Base-by-base conservation (phyloP, 2,329 filamentous ascomycete genomes). In the Hypoxylon sp. region DNA sequence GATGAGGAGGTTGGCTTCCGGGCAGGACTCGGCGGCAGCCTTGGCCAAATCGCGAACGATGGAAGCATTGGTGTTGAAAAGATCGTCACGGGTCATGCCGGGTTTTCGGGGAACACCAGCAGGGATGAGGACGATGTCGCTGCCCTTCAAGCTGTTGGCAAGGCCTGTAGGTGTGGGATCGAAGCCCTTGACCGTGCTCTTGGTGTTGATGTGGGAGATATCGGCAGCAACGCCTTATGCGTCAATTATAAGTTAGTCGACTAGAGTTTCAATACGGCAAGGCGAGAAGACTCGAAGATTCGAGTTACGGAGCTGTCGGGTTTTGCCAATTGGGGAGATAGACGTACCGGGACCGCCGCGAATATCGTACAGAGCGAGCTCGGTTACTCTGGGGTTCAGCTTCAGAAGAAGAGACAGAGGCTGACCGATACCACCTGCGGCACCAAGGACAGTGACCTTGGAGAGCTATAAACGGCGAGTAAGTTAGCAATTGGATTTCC, bases 11-110 rank as follows among this genome's bases (percentile, higher is more conserved):
- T 97, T 97, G 84, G 96, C 96, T 73, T 98, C 88, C 78, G 96
- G 96, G 80, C 91, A 89, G 76, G 93, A 89, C 79, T 97, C 90
- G 79, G 96, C 96, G 80, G 90, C 91, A 78, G 94, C 94, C 90
- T 97, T 97, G 86, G 95, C 94, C 74, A 99, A 91, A 85, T 98
- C 96, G 80, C 95, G 94, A 82, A 99, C 96, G 83, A 99, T 99
- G 82, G 94, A 97, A 84, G 96, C 96, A 85, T 99, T 99, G 89
- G 95, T 99, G 91, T 98, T 98, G 94, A 99, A 99, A 74, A 99
- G 92, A 83, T 99, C 95, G 85, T 99, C 96, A 88, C 96, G 94
- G 86, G 93, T 97, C 96, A 99, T 99, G 85, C 96, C 96, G 82
- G 96, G 96, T 90, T 98, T 98, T 86, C 96, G 94, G 81, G 96